A percentile compares a stretch with the other conserved stretches of the same genome.
Evolutionary conservation across 257 asterid species (phyloP).

Genomic region (Pogostemon cablin): DNA sequence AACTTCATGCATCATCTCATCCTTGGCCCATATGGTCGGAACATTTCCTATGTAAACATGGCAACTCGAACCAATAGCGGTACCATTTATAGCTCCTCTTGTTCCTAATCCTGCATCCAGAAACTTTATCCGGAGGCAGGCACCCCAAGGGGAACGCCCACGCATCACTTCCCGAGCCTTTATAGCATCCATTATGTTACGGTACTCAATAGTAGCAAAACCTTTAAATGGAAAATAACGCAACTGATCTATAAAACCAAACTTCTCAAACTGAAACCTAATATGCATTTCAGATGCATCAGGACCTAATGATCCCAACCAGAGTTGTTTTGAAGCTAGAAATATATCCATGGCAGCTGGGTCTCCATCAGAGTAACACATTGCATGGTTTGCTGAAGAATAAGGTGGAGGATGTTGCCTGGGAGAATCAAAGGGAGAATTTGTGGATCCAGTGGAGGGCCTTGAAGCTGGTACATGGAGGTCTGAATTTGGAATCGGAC

Average conservation of each 20-base stretch:
- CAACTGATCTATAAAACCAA: conserved; percentile 69
- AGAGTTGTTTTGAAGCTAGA: conserved; percentile 82
- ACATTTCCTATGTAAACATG: conserved; percentile 79
- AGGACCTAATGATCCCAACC: conserved; percentile 81
- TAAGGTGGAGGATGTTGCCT: conserved; percentile 49
- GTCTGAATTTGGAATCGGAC: conserved; percentile 50
- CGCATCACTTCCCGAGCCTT: conserved; percentile 88
- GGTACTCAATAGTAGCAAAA: conserved; percentile 72
- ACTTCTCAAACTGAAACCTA: conserved; percentile 77
- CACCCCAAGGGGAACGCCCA: conserved; percentile 79
- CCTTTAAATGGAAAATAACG: conserved; percentile 59
- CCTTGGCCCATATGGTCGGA: conserved; percentile 76
- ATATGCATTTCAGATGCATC: conserved; percentile 76
- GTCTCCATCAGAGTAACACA: conserved; percentile 75
- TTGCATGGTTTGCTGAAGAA: conserved; percentile 51
- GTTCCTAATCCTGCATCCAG: conserved; percentile 76
- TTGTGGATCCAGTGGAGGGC: conserved; percentile 50
- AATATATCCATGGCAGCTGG: conserved; percentile 78
- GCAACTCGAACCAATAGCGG: conserved; percentile 67
- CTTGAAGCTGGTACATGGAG: conserved; percentile 44
- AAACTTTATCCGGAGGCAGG: conserved; percentile 69
- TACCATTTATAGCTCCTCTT: conserved; percentile 68
- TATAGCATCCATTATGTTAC: conserved; percentile 75
- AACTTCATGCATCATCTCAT: conserved; percentile 77
- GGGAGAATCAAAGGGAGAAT: conserved; percentile 69